phyloP scores from a whole-genome alignment of 352 stramenopile species.

The Peronospora farinosa region DNA sequence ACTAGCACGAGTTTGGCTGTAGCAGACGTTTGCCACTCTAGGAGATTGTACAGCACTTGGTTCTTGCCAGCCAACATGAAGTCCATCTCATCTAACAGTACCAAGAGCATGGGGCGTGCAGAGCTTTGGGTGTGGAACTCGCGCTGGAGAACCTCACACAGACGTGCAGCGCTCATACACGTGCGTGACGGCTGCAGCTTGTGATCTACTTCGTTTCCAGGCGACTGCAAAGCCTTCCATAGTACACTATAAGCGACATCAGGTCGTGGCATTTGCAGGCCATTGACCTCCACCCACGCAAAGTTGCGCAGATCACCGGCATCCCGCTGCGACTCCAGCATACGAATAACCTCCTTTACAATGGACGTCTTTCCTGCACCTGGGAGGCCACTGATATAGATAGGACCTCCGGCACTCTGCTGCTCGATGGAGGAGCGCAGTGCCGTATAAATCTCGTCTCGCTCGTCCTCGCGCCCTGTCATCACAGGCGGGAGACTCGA shows the following conservation, averaged over 20 bases:
- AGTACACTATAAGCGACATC: constrained; percentile 60
- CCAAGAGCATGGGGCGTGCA: constrained; percentile 43
- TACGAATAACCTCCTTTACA: constrained; percentile 59
- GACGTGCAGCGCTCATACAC: constrained; percentile 25
- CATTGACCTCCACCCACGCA: constrained; percentile 62
- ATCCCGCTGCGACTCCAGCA: constrained; percentile 35
- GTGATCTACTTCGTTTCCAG: constrained; percentile 6
- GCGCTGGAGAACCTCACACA: constrained; percentile 42
- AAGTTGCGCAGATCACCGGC: constrained; percentile 37
- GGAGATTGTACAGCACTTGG: constrained; percentile 71
- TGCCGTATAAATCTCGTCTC: constrained; percentile 47
- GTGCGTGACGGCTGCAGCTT: constrained; percentile 3
- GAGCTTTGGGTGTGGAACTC: constrained; percentile 41
- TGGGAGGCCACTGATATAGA: constrained; percentile 70
- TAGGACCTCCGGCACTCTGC: constrained; percentile 40
- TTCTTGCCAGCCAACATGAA: constrained; percentile 72
- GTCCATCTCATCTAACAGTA: constrained; percentile 74
- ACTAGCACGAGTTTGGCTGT: constrained; percentile 63
- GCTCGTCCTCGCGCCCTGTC: constrained; percentile 57
- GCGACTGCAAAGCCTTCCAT: constrained; percentile 45
- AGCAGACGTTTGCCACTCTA: constrained; percentile 59
- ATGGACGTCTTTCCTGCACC: constrained; percentile 67
- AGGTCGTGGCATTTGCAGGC: constrained; percentile 57
- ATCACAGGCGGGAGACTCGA: constrained; percentile 50
- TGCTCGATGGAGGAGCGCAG: constrained; percentile 47